These are phyloP conservation scores for Zasmidium cellare DNA, from an alignment of 2,329 filamentous ascomycete species.

Conservation along the genomic window DNA sequence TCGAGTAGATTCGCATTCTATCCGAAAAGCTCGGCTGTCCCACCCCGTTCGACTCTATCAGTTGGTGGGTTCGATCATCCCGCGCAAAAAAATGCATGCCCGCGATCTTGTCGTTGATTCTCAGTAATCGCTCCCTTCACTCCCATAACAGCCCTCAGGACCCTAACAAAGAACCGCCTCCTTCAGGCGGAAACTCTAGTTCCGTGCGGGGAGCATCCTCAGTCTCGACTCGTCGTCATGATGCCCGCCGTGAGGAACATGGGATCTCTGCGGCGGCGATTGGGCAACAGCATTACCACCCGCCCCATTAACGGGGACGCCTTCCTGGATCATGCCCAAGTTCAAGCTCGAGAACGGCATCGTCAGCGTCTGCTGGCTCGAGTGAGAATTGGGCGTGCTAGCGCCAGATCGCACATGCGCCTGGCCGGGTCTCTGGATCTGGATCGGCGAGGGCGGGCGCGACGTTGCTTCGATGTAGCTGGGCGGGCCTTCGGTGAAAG, in stretches of 20 bases:
- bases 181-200: constrained; percentile 14
- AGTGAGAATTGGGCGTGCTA: constrained; percentile 25
- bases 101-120: no score
- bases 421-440: constrained; percentile 29
- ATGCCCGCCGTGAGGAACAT: background rate
- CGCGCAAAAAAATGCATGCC: no score
- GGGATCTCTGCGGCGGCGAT: background rate
- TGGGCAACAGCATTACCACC: background rate
- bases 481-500: constrained; percentile 43
- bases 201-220: constrained; percentile 26
- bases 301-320: background rate
- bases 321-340: constrained; percentile 1
- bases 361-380: constrained; percentile 21
- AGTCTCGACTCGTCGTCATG: constrained; percentile 22
- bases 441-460: constrained; percentile 36
- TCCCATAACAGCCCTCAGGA: background rate
- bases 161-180: background rate
- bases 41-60: no score
- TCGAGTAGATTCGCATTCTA: no score
- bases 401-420: constrained; percentile 28
- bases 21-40: no score
- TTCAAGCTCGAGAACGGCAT: constrained; percentile 13
- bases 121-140: background rate
- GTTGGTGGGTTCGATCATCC: no score
- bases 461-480: constrained; percentile 48